Percentiles rank a stretch among this genome's conserved stretches.
phyloP scores from a whole-genome alignment of 805 yeast genomes.

The Blastobotrys attinorum region DNA sequence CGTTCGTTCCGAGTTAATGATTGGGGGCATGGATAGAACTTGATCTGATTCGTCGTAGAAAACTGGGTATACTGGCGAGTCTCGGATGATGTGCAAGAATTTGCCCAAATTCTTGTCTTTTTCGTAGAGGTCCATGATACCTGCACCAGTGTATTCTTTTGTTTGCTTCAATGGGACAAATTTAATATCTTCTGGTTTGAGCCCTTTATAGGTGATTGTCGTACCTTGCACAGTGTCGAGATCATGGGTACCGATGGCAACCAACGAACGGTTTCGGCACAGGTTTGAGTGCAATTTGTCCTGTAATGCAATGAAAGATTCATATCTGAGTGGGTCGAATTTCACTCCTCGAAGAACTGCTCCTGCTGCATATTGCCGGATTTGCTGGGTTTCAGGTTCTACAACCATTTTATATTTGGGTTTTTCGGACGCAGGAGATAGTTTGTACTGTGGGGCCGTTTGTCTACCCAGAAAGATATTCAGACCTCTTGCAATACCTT shows the following conservation, averaged over 20 bases:
- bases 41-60: constrained; percentile 67
- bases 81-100: constrained; percentile 78
- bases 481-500: constrained; percentile 93
- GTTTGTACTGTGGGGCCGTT: constrained; percentile 57
- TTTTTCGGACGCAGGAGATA: constrained; percentile 52
- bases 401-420: constrained; percentile 63
- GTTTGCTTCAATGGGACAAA: constrained; percentile 39
- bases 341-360: constrained; percentile 83
- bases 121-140: constrained; percentile 83
- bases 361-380: constrained; percentile 91
- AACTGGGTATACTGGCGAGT: constrained; percentile 86
- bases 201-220: constrained; percentile 72
- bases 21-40: constrained; percentile 93
- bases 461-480: constrained; percentile 76
- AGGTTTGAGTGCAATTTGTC: constrained; percentile 92
- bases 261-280: constrained; percentile 95
- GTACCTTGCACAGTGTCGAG: constrained; percentile 72
- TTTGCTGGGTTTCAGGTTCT: constrained; percentile 58
- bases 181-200: constrained; percentile 66
- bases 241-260: constrained; percentile 98
- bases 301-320: constrained; percentile 90
- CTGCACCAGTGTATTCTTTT: constrained; percentile 56
- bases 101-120: constrained; percentile 85
- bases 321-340: constrained; percentile 79
- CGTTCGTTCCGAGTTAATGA: constrained; percentile 86